Evolutionary conservation across 768 basidiomycete genomes (phyloP).

Genomic region (Phylloporus arenicola): DNA sequence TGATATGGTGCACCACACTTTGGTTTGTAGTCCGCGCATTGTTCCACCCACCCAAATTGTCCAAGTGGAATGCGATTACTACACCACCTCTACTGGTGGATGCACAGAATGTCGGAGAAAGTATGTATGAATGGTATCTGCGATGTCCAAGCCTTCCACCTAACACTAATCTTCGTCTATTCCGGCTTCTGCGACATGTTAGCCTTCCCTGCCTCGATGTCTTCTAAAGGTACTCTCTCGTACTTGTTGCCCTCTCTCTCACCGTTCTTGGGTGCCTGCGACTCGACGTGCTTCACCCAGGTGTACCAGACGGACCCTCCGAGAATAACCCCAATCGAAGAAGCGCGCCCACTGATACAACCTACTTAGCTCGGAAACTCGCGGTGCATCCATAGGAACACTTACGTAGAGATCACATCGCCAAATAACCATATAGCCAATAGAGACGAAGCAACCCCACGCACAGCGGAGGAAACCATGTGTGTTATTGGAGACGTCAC

Average conservation of each 20-base stretch:
- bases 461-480: slow-evolving; percentile 94
- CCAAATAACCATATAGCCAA: slow-evolving; percentile 76
- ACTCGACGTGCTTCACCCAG: slow-evolving; percentile 78
- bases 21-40: not conserved
- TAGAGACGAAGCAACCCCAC: slow-evolving; percentile 88
- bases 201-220: slow-evolving; percentile 48
- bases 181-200: slow-evolving; percentile 26
- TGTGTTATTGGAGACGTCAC: slow-evolving; percentile 97
- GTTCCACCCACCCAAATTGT: not conserved
- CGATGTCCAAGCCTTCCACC: slow-evolving; percentile 4
- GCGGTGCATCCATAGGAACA: slow-evolving; percentile 7
- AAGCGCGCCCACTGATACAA: slow-evolving; percentile 80
- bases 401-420: slow-evolving; percentile 76
- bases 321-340: slow-evolving; percentile 78
- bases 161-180: slow-evolving; percentile 10
- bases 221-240: slow-evolving; percentile 60
- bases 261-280: slow-evolving; percentile 35
- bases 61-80: not conserved
- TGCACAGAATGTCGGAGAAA: slow-evolving; percentile 2
- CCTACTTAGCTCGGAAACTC: slow-evolving; percentile 1
- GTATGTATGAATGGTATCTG: slow-evolving; percentile 11
- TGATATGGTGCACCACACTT: not conserved
- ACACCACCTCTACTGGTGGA: slow-evolving; percentile 10
- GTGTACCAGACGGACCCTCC: slow-evolving; percentile 81
- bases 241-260: slow-evolving; percentile 36